Percentiles rank a stretch among this genome's conserved stretches.
Conservation (phyloP, 78 protist species). For the Tieghemostelium lacteum region DNA sequence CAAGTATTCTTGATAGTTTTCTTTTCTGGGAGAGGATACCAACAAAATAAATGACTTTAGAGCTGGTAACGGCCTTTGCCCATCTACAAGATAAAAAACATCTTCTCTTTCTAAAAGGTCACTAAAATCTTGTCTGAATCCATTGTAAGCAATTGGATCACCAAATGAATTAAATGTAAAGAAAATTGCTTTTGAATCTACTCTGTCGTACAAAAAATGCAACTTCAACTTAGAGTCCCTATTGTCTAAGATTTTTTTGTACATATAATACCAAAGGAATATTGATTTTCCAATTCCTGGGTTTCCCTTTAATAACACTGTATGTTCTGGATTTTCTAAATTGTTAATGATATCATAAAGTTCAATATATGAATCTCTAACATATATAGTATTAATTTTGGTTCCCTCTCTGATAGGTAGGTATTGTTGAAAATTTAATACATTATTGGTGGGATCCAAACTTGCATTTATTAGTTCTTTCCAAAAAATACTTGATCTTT, state of each 20-base stretch:
- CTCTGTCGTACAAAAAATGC: not conserved
- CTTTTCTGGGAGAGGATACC: not conserved
- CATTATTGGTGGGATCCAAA: not conserved
- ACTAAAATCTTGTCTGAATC: not conserved
- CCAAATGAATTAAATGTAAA: not conserved
- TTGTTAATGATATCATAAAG: not conserved
- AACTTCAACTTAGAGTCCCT: not conserved
- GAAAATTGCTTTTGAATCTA: not conserved
- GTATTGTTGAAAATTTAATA: no score
- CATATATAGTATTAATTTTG: not conserved
- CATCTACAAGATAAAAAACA: conserved; percentile 11
- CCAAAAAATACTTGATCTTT: not conserved
- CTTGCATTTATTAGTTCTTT: not conserved
- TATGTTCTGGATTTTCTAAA: not conserved
- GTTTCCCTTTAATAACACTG: not conserved
- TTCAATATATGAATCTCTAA: conserved; percentile 1
- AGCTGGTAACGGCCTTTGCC: not conserved
- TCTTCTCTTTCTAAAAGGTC: not conserved
- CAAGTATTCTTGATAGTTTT: conserved; percentile 1
- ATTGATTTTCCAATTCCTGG: conserved; percentile 28
- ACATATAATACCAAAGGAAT: not conserved
- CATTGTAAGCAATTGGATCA: not conserved
- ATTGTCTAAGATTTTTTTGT: not conserved
- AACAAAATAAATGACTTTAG: not conserved
- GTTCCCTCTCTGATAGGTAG: not conserved